phyloP scores from a whole-genome alignment of 1,284 basidiomycete species.

The Ceratobasidium sp. region DNA sequence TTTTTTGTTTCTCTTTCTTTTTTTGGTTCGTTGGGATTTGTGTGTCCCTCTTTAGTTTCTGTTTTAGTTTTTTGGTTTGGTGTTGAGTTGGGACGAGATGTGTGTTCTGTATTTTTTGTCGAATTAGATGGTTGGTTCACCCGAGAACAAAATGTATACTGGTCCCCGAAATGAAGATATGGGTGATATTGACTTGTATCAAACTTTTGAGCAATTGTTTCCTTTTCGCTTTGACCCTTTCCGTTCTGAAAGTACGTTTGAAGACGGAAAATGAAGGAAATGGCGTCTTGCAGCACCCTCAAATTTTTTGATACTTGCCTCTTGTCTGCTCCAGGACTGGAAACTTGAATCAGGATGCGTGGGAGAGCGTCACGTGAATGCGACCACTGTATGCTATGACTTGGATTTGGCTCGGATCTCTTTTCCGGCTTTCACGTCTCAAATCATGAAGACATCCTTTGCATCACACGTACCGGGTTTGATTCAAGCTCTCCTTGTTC shows the following conservation, averaged over 20 bases:
- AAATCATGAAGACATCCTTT: too few species aligned
- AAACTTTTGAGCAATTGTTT: not conserved
- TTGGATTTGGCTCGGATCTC: too few species aligned
- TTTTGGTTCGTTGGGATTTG: not conserved
- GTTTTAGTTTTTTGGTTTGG: not conserved
- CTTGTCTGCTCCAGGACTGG: too few species aligned
- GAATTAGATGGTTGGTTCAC: not conserved
- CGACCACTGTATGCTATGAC: too few species aligned
- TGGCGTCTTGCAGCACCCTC: too few species aligned
- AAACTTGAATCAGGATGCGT: too few species aligned
- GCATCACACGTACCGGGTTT: too few species aligned
- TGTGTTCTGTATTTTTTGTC: constrained; percentile 6
- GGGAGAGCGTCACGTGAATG: too few species aligned
- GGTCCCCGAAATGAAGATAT: constrained; percentile 2
- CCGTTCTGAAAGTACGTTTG: not conserved
- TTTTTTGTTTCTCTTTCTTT: not conserved
- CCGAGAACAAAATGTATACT: constrained; percentile 18
- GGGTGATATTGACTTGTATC: not conserved
- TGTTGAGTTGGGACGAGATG: not conserved
- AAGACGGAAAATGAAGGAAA: not conserved
- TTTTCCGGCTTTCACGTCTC: too few species aligned
- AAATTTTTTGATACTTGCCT: too few species aligned
- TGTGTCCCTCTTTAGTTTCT: not conserved
- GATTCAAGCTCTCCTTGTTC: too few species aligned
- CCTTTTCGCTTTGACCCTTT: not conserved